Evolutionary conservation across 116 monocot genomes (phyloP).

Genomic region (Phalaenopsis hybrid): DNA sequence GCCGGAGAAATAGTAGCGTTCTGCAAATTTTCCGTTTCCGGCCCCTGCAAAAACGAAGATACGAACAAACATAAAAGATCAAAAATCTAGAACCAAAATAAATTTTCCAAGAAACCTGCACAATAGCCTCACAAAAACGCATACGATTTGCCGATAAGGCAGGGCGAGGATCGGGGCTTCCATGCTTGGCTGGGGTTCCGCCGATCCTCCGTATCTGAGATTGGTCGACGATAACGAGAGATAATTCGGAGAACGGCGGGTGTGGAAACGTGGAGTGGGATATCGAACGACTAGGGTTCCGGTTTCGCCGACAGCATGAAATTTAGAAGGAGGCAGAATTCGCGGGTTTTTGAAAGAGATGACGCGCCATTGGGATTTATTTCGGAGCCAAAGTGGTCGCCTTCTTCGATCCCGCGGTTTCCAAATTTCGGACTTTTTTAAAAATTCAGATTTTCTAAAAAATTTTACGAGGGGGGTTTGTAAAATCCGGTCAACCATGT

Average conservation of each 20-base stretch:
- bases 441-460: too few relatives aligned
- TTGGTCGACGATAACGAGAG: neutral
- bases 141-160: neutral
- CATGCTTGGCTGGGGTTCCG: constrained; percentile 3
- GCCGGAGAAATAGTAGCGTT: neutral
- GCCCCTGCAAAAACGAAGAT: constrained; percentile 5
- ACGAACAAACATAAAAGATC: neutral
- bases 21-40: neutral
- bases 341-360: constrained; percentile 15
- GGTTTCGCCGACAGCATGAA: neutral
- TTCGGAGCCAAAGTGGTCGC: neutral
- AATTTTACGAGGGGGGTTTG: too few relatives aligned
- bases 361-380: neutral
- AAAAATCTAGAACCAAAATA: neutral
- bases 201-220: neutral
- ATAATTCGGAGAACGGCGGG: neutral
- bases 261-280: neutral
- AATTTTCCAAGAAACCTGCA: neutral
- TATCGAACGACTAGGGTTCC: neutral
- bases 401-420: neutral
- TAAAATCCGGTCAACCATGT: too few relatives aligned
- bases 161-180: neutral
- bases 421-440: too few relatives aligned
- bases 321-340: neutral
- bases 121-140: neutral